phyloP scores from a whole-genome alignment of 164 flowering plant genomes.

The Protea cynaroides region DNA sequence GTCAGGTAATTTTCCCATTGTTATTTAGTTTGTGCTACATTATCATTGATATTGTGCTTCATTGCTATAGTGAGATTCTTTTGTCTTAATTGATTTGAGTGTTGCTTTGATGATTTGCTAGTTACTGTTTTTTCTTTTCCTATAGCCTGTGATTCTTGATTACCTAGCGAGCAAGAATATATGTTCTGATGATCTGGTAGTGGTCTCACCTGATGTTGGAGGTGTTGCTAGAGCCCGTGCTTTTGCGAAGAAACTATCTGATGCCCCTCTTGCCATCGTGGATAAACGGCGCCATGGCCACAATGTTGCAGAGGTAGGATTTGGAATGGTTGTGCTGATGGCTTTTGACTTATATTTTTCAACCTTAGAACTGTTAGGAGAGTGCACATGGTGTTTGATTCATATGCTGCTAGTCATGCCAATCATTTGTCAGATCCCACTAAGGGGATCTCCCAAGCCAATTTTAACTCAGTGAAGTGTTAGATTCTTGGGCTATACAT shows the following conservation, averaged over 20 bases:
- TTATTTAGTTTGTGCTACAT: too few relatives aligned
- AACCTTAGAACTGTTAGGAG: too few relatives aligned
- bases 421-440: too few relatives aligned
- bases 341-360: too few relatives aligned
- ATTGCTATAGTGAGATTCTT: background rate
- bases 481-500: too few relatives aligned
- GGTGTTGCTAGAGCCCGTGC: conserved; percentile 95
- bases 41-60: background rate
- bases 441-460: too few relatives aligned
- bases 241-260: conserved; percentile 88
- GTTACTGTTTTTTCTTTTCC: conserved; percentile 13
- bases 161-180: conserved; percentile 86
- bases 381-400: too few relatives aligned
- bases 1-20: conserved; percentile 47
- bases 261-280: conserved; percentile 95
- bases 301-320: conserved; percentile 80
- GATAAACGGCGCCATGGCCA: conserved; percentile 95
- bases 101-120: background rate
- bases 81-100: background rate
- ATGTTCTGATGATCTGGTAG: conserved; percentile 67
- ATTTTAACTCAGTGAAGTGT: too few relatives aligned
- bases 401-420: too few relatives aligned
- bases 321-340: background rate
- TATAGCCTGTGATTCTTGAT: conserved; percentile 90
- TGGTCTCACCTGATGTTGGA: conserved; percentile 96